phyloP scores from a whole-genome alignment of 257 asterid genomes.

The Schizonepeta tenuifolia region DNA sequence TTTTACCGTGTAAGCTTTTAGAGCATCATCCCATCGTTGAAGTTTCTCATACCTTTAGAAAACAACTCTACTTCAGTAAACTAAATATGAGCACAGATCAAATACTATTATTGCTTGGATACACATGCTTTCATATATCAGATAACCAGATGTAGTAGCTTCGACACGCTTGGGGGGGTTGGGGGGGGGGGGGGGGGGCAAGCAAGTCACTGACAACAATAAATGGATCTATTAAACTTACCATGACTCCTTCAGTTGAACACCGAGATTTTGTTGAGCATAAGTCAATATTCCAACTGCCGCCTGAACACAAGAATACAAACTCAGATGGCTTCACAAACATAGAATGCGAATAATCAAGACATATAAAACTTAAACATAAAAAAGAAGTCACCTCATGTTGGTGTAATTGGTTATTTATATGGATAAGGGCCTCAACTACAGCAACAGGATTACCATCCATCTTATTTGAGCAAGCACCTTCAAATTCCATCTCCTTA shows the following conservation, averaged over 20 bases:
- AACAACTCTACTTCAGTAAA: conserved; percentile 34
- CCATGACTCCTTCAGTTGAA: conserved; percentile 98
- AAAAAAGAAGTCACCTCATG: conserved; percentile 68
- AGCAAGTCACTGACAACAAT: conserved; percentile 23
- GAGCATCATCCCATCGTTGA: conserved; percentile 99
- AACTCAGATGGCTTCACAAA: conserved; percentile 29
- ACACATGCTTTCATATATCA: conserved; percentile 15
- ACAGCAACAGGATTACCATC: conserved; percentile 95
- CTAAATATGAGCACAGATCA: conserved; percentile 12
- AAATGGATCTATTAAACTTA: conserved; percentile 37
- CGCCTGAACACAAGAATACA: conserved; percentile 59
- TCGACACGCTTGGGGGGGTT: conserved; percentile 19
- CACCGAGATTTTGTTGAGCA: conserved; percentile 93
- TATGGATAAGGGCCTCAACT: conserved; percentile 97
- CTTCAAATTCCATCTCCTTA: conserved; percentile 98
- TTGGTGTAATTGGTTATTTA: conserved; percentile 96
- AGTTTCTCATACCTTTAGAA: conserved; percentile 88
- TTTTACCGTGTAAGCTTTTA: conserved; percentile 94
- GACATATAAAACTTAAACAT: conserved; percentile 19
- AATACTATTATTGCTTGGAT: not conserved
- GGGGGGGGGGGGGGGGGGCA: not conserved
- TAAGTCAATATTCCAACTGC: conserved; percentile 96
- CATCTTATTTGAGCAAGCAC: conserved; percentile 82
- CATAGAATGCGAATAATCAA: conserved; percentile 22
- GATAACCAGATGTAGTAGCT: conserved; percentile 18